Evolutionary conservation across 1,139 yeast species (phyloP).

Genomic region (Zygotorulaspora mrakii): DNA sequence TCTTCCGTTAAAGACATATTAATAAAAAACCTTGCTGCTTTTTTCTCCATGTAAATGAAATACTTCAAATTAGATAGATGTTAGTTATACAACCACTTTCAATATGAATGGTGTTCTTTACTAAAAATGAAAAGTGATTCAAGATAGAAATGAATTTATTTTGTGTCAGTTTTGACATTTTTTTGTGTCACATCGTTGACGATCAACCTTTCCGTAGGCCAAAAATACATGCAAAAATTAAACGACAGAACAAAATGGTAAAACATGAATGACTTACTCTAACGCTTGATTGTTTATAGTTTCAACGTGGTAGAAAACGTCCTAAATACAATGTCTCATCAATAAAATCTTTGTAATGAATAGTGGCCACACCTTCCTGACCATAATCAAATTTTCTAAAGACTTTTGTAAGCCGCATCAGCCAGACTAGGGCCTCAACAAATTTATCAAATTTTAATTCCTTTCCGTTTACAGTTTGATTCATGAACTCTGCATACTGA

Average conservation of each 20-base stretch:
- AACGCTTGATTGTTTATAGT: too few species aligned
- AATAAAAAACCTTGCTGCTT: too few species aligned
- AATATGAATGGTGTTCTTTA: not conserved
- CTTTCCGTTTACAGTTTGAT: slow-evolving; percentile 41
- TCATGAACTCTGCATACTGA: slow-evolving; percentile 35
- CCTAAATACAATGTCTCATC: slow-evolving; percentile 43
- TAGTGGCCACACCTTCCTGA: slow-evolving; percentile 72
- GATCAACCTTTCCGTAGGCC: not conserved
- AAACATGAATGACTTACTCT: too few species aligned
- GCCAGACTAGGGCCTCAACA: slow-evolving; percentile 74
- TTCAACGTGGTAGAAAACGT: slow-evolving; percentile 33
- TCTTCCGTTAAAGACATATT: not conserved
- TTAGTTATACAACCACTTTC: not conserved
- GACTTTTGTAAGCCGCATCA: slow-evolving; percentile 71
- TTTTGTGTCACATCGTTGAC: not conserved
- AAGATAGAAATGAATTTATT: too few species aligned
- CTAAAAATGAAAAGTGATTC: not conserved
- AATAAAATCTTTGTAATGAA: slow-evolving; percentile 73
- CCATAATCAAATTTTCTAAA: slow-evolving; percentile 76
- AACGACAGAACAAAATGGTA: not conserved
- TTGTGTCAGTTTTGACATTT: not conserved
- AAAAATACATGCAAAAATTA: not conserved
- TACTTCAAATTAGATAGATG: not conserved
- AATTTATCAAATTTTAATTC: slow-evolving; percentile 76
- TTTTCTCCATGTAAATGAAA: too few species aligned